Evolutionary conservation across 2,329 filamentous ascomycete genomes (phyloP).

Genomic region (Cyphellophora attinorum): DNA sequence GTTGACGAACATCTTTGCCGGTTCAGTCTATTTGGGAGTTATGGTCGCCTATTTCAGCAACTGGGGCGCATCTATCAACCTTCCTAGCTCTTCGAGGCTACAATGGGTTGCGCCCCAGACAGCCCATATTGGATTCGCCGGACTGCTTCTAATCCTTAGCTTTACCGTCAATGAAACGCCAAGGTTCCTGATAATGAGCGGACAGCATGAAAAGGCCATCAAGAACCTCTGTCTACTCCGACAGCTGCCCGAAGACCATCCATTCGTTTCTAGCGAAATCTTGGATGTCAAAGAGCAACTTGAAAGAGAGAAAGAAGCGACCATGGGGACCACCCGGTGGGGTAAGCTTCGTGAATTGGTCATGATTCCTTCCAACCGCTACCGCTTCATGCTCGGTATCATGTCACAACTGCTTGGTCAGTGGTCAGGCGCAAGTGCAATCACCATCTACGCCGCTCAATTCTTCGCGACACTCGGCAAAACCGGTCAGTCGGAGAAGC

Average conservation of each 20-base stretch:
- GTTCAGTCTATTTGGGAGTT: slow-evolving; percentile 66
- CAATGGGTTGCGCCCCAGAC: too few relatives aligned
- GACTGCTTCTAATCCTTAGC: too few relatives aligned
- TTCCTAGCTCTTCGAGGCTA: too few relatives aligned
- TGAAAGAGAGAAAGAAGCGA: slow-evolving; percentile 39
- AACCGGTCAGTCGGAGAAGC: slow-evolving; percentile 6
- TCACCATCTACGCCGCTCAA: slow-evolving; percentile 13
- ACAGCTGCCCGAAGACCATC: slow-evolving; percentile 31
- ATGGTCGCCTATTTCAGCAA: slow-evolving; percentile 60
- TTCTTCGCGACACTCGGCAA: slow-evolving; percentile 11
- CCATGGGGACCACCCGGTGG: slow-evolving; percentile 14
- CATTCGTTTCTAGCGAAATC: slow-evolving; percentile 32
- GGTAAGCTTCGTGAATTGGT: slow-evolving; percentile 13
- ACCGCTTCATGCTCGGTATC: slow-evolving; percentile 58
- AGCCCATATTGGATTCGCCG: too few relatives aligned
- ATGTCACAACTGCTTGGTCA: slow-evolving; percentile 63
- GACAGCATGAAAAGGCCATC: background rate
- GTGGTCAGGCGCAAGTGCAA: slow-evolving; percentile 57
- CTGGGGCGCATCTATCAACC: too few relatives aligned
- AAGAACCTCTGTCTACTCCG: slow-evolving; percentile 25
- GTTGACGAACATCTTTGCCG: slow-evolving; percentile 61
- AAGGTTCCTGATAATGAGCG: too few relatives aligned
- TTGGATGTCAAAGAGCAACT: slow-evolving; percentile 24
- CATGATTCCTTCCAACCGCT: slow-evolving; percentile 56
- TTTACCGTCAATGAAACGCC: too few relatives aligned